Evolutionary conservation across 208 protist species (phyloP), one percentile per base, ranked within the genome.

Genomic region (Leishmania mexicana): DNA sequence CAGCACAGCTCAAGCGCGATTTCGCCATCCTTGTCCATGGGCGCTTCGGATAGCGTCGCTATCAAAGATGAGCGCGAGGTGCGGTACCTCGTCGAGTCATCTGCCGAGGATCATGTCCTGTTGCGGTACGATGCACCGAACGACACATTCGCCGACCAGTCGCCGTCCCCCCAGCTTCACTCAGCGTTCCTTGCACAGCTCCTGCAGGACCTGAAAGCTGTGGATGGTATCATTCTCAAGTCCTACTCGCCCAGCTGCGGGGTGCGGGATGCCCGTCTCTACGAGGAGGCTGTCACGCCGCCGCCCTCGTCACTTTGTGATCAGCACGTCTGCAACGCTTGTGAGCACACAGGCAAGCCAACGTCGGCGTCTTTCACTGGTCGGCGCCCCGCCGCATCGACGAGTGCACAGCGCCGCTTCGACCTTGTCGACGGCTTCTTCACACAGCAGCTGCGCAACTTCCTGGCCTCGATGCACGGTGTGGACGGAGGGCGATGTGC

Each of bases 241-340:
- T 83, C 92, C 0, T 86, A 86, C 67, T 97, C 94, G 28, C 94
- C 94, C 10, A 95, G 90, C 82, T 97, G 94, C 68, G 94, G 94
- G 0, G 90, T 96, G 6, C 70, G 67, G 0, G 94, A 97, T 76
- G 94, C 93, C n/a, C 85, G 92, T 1, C 67, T 92, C 2, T 97
- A 96, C 79, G 64, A 45, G 6, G 40, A 28, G 40, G 42, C 19
- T 17, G 53, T n/a, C n/a, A 38, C 35, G 7, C n/a, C 42, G 35
- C 53, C 73, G 31, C 35, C 51, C 40, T 74, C 45, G 31, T 54
- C 70, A 28, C 24, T 38, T 21, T 74, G 70, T 31, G 24, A 35
- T 31, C 68, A 75, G 45, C 21, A 74, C 51, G 40, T 31, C 21
- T 31, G 72, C 31, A 49, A n/a, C 28, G 35, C 54, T 60, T 51